phyloP scores from a whole-genome alignment of 805 yeast genomes.

The Maudiozyma turicensis region DNA sequence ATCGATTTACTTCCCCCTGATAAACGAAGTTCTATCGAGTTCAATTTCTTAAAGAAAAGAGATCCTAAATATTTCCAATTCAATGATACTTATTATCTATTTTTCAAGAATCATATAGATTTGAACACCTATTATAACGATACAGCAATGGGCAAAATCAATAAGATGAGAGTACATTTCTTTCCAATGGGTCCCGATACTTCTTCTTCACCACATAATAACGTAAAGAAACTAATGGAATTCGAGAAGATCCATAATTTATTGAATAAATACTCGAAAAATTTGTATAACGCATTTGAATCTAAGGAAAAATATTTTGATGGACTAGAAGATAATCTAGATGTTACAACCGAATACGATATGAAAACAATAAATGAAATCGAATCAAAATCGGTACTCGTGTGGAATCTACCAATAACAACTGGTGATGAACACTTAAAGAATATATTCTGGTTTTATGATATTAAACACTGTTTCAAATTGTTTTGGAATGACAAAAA shows the following conservation, averaged over 20 bases:
- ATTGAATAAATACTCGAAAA: constrained; percentile 4
- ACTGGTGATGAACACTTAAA: constrained; percentile 10
- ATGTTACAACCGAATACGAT: neutral
- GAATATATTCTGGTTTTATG: constrained; percentile 25
- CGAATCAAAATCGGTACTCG: constrained; percentile 17
- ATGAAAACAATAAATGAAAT: constrained; percentile 7
- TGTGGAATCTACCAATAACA: constrained; percentile 24
- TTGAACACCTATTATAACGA: constrained; percentile 9
- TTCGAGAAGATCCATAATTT: neutral
- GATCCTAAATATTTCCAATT: constrained; percentile 26
- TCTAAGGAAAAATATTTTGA: constrained; percentile 12
- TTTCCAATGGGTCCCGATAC: neutral
- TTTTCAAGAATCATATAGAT: constrained; percentile 13
- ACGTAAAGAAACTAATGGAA: neutral
- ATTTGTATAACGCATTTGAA: constrained; percentile 16
- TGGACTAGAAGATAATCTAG: neutral
- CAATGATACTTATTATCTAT: constrained; percentile 18
- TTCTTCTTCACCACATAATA: neutral
- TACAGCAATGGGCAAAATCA: constrained; percentile 11
- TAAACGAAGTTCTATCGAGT: constrained; percentile 1
- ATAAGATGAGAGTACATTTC: constrained; percentile 16
- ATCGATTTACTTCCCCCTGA: constrained; percentile 9
- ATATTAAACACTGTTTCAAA: constrained; percentile 21
- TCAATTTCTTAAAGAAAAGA: constrained; percentile 16
- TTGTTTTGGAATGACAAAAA: constrained; percentile 17